phyloP scores from a whole-genome alignment of 495 filamentous ascomycete species.

The Melanomma pulvis-pyrius region DNA sequence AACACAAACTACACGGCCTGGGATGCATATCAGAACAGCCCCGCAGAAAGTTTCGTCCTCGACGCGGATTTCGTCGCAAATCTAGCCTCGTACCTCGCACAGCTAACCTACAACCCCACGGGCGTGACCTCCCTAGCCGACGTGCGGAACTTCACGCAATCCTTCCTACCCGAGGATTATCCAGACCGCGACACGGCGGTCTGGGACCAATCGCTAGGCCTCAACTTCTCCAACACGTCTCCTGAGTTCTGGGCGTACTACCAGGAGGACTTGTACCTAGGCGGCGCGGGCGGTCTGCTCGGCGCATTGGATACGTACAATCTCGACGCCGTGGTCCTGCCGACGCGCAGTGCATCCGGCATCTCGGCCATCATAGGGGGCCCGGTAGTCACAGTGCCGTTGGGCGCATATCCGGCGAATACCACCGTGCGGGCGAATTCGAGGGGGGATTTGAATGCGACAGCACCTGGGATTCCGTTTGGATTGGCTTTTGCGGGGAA shows the following conservation, averaged over 20 bases:
- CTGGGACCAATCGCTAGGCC: constrained; percentile 52
- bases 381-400: constrained; percentile 57
- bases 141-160: constrained; percentile 52
- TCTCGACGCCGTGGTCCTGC: constrained; percentile 57
- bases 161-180: constrained; percentile 52
- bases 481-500: constrained; percentile 62
- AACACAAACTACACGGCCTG: constrained; percentile 57
- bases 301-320: constrained; percentile 53
- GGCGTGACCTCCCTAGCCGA: constrained; percentile 46
- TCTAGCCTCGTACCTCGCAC: constrained; percentile 43
- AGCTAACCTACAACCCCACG: constrained; percentile 49
- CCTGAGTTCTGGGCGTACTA: constrained; percentile 46
- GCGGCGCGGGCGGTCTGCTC: constrained; percentile 54
- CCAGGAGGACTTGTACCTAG: constrained; percentile 50
- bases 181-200: constrained; percentile 53
- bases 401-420: constrained; percentile 55
- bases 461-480: constrained; percentile 57
- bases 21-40: constrained; percentile 37
- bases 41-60: constrained; percentile 39
- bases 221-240: constrained; percentile 43
- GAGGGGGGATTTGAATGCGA: constrained; percentile 49
- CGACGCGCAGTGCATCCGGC: constrained; percentile 49
- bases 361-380: constrained; percentile 55
- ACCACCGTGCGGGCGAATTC: constrained; percentile 47
- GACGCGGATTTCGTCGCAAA: constrained; percentile 46